A percentile compares a stretch with the other conserved stretches of the same genome.
Evolutionary conservation across 805 yeast species (phyloP).

Genomic region (Saccharomycopsis amapae): DNA sequence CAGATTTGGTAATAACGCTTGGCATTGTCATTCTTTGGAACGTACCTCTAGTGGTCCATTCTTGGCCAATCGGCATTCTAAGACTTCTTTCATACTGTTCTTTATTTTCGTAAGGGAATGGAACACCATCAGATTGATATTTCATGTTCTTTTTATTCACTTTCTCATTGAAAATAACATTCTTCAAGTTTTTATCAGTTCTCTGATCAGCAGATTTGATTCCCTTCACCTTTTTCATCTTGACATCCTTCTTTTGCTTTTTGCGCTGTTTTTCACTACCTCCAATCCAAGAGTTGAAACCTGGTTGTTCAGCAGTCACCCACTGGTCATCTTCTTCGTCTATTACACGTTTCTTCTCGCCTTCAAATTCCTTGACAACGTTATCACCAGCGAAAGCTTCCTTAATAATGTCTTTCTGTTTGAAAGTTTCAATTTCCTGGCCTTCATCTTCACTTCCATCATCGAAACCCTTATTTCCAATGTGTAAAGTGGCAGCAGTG

Average conservation of each 20-base stretch:
- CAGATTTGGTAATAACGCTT: slow-evolving; percentile 75
- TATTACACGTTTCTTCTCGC: slow-evolving; percentile 60
- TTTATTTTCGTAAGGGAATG: slow-evolving; percentile 86
- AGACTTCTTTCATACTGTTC: slow-evolving; percentile 94
- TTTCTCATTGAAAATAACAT: slow-evolving; percentile 85
- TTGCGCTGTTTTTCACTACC: slow-evolving; percentile 36
- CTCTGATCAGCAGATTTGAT: slow-evolving; percentile 65
- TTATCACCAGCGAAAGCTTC: slow-evolving; percentile 98
- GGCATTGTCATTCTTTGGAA: slow-evolving; percentile 90
- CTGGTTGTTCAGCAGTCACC: slow-evolving; percentile 81
- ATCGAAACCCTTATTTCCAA: not conserved
- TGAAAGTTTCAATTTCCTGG: slow-evolving; percentile 46
- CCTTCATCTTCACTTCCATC: slow-evolving; percentile 43
- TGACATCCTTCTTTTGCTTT: slow-evolving; percentile 44
- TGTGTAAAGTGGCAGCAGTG: slow-evolving; percentile 22
- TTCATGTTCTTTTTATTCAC: slow-evolving; percentile 77
- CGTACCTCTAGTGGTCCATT: slow-evolving; percentile 86
- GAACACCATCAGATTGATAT: slow-evolving; percentile 84
- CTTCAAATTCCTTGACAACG: slow-evolving; percentile 69
- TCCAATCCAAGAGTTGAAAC: slow-evolving; percentile 99
- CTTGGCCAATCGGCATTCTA: slow-evolving; percentile 95
- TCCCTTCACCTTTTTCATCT: slow-evolving; percentile 70
- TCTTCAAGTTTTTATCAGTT: slow-evolving; percentile 64
- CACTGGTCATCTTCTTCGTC: slow-evolving; percentile 83
- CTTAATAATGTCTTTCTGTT: slow-evolving; percentile 73